A percentile compares a stretch with the other conserved stretches of the same genome.
phyloP scores from a whole-genome alignment of 1,284 basidiomycete genomes.

The Heliocybe sulcata region DNA sequence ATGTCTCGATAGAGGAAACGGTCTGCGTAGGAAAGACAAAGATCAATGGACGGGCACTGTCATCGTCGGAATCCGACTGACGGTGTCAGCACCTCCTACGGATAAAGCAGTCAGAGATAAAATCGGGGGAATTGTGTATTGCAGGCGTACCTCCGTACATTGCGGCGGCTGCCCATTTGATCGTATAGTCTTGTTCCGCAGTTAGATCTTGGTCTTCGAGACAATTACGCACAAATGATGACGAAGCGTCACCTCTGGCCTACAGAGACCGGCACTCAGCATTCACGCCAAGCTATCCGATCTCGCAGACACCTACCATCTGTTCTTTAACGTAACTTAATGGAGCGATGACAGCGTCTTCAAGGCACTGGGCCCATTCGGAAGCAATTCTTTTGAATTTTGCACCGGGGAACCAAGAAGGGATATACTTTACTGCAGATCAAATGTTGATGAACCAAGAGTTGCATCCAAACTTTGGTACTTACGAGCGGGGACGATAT shows the following conservation, averaged over 20 bases:
- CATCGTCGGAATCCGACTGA: neutral
- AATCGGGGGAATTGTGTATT: neutral
- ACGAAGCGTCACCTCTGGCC: neutral
- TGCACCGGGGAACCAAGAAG: neutral
- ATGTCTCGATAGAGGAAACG: slow-evolving; percentile 4
- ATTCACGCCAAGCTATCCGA: neutral
- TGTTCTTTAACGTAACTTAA: neutral
- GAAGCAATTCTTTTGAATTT: slow-evolving; percentile 4
- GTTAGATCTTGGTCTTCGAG: slow-evolving; percentile 4
- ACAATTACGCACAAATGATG: slow-evolving; percentile 6
- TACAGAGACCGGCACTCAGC: neutral
- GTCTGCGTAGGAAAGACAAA: neutral
- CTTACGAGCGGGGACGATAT: neutral
- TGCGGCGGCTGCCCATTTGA: slow-evolving; percentile 11
- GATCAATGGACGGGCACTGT: neutral
- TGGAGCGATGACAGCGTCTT: neutral
- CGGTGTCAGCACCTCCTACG: neutral
- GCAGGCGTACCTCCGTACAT: slow-evolving; percentile 8
- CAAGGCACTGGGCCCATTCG: slow-evolving; percentile 1
- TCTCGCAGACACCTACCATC: neutral
- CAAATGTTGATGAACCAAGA: neutral
- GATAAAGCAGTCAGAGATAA: neutral
- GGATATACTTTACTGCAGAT: neutral
- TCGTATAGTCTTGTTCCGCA: slow-evolving; percentile 8
- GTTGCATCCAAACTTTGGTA: neutral